phyloP scores from a whole-genome alignment of 495 filamentous ascomycete genomes.

The Trichoderma virens region DNA sequence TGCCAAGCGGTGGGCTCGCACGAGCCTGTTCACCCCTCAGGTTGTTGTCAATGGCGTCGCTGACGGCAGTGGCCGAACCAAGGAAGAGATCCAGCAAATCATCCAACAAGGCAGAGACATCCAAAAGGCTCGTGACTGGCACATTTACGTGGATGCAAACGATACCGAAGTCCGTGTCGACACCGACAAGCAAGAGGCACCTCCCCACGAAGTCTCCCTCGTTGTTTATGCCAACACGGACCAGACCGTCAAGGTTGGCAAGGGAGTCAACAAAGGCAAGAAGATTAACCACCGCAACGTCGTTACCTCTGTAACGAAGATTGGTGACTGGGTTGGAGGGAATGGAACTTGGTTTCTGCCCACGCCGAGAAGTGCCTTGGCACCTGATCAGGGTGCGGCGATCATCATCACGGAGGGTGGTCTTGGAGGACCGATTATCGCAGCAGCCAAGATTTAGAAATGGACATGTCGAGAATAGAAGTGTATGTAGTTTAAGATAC shows the following conservation, averaged over 20 bases:
- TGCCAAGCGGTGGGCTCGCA: conserved; percentile 12
- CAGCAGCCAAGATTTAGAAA: conserved; percentile 13
- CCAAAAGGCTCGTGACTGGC: conserved; percentile 11
- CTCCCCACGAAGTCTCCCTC: conserved; percentile 13
- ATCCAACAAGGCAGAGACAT: conserved; percentile 1
- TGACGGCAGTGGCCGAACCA: conserved; percentile 14
- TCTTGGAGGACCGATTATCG: conserved; percentile 16
- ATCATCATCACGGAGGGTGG: conserved; percentile 14
- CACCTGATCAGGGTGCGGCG: conserved; percentile 12
- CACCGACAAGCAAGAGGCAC: conserved; percentile 12
- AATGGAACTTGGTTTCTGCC: conserved; percentile 16
- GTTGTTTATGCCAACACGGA: conserved; percentile 13
- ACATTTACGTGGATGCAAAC: conserved; percentile 16
- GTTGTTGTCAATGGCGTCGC: conserved; percentile 17
- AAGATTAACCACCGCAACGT: conserved; percentile 17
- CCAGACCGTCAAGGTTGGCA: conserved; percentile 17
- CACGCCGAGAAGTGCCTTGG: background rate
- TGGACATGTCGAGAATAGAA: background rate
- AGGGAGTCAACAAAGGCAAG: conserved; percentile 19
- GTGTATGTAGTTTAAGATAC: background rate
- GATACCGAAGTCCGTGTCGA: conserved; percentile 16
- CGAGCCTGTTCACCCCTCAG: conserved; percentile 16
- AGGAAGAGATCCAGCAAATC: conserved; percentile 12
- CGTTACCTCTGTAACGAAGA: conserved; percentile 13
- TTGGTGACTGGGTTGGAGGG: conserved; percentile 20